Conservation (phyloP, 2,329 filamentous ascomycete genomes). For the Pseudogymnoascus destructans region DNA sequence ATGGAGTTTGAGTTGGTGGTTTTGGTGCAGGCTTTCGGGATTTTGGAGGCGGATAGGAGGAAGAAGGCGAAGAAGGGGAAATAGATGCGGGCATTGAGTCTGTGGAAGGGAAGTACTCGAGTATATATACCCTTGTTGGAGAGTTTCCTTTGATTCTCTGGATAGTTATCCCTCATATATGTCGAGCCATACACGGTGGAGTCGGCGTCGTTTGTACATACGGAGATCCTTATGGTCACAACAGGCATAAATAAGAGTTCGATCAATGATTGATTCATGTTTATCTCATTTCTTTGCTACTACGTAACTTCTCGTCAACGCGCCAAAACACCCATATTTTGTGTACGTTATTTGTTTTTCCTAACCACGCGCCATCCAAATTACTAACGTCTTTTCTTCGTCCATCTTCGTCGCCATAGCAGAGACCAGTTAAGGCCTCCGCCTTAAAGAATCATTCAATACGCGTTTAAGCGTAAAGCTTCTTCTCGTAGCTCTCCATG, state of each 20-base stretch:
- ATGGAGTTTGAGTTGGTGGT: not conserved
- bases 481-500: slow-evolving; percentile 99
- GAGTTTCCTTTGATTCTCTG: not conserved
- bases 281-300: not conserved
- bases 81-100: not conserved
- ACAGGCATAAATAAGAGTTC: not conserved
- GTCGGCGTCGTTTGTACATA: not conserved
- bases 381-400: not conserved
- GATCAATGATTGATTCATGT: slow-evolving; percentile 3
- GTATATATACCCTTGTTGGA: not conserved
- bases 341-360: slow-evolving; percentile 1
- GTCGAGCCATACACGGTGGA: not conserved
- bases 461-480: slow-evolving; percentile 69
- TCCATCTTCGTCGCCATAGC: not conserved
- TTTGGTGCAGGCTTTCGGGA: not conserved
- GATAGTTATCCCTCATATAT: not conserved
- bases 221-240: not conserved
- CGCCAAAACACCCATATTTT: slow-evolving; percentile 6
- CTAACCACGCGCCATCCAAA: slow-evolving; percentile 3
- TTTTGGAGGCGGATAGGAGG: not conserved
- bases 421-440: slow-evolving; percentile 5
- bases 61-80: not conserved
- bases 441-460: not conserved
- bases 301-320: slow-evolving; percentile 4
- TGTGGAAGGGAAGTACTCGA: not conserved